A percentile compares a stretch with the other conserved stretches of the same genome.
Evolutionary conservation across 106 monocot species (phyloP).

Genomic region (Ottelia alismoides): DNA sequence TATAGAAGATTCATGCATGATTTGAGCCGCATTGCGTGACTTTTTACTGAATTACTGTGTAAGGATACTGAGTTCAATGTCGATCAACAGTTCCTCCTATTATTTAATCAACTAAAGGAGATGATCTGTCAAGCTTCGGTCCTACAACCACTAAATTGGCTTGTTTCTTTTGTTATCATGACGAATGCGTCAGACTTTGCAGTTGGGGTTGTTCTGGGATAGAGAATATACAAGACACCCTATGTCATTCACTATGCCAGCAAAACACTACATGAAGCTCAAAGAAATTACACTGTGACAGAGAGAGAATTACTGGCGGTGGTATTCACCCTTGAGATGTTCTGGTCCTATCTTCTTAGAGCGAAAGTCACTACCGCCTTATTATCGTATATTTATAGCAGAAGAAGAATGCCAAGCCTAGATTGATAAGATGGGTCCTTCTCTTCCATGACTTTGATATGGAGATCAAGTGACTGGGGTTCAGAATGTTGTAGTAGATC

Average conservation of each 20-base stretch:
- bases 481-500: too few relatives aligned
- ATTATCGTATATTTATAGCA: too few relatives aligned
- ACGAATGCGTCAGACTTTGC: neutral
- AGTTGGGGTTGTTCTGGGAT: neutral
- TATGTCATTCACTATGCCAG: neutral
- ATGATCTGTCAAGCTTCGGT: neutral
- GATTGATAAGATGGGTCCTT: too few relatives aligned
- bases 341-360: neutral
- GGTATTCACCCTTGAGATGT: neutral
- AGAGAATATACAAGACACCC: constrained; percentile 2
- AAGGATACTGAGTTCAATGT: neutral
- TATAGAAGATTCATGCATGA: constrained; percentile 3
- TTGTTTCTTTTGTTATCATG: neutral
- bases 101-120: neutral
- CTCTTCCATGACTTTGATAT: too few relatives aligned
- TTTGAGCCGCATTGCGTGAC: neutral
- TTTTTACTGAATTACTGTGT: neutral
- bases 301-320: constrained; percentile 1
- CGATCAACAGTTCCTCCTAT: neutral
- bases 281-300: neutral
- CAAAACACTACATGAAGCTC: neutral
- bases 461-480: too few relatives aligned
- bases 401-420: too few relatives aligned
- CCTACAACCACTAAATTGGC: neutral
- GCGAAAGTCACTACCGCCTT: too few relatives aligned